These are phyloP conservation scores for Porodaedalea pini DNA, from an alignment of 1,284 basidiomycete species.

Conservation along the genomic window DNA sequence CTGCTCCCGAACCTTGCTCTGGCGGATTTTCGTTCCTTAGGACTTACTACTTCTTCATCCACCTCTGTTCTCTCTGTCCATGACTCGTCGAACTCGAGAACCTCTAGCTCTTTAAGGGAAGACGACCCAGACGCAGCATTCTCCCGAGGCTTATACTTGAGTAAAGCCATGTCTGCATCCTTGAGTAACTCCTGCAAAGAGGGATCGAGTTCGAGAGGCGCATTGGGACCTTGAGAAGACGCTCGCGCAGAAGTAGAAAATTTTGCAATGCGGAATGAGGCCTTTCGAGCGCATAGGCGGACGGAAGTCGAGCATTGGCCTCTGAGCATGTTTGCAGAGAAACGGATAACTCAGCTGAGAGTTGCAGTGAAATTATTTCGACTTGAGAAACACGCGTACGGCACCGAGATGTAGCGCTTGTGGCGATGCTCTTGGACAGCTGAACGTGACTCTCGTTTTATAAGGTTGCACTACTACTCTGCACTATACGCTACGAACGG, in stretches of 20 bases:
- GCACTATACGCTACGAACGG: too few species aligned
- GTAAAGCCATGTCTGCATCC: conserved; percentile 63
- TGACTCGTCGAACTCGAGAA: conserved; percentile 34
- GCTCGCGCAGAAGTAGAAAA: background rate
- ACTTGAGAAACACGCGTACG: background rate
- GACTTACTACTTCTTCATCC: conserved; percentile 29
- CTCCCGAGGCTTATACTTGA: conserved; percentile 38
- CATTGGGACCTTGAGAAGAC: conserved; percentile 33
- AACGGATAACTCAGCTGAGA: background rate
- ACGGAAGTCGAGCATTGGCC: background rate
- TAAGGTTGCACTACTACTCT: too few species aligned
- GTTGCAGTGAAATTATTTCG: background rate
- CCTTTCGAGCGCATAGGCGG: background rate
- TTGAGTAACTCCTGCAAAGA: conserved; percentile 54
- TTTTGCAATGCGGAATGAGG: background rate
- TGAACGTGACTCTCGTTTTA: background rate
- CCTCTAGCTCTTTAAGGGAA: conserved; percentile 50
- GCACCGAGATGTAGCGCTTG: background rate
- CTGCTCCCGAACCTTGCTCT: conserved; percentile 77
- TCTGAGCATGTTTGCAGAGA: background rate
- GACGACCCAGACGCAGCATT: conserved; percentile 9
- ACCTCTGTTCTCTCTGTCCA: conserved; percentile 28
- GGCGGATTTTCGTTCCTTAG: conserved; percentile 66
- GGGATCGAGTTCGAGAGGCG: conserved; percentile 59
- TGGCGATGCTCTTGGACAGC: too few species aligned